Base-by-base conservation (phyloP, 2,329 filamentous ascomycete species). In the Teratosphaeria epicoccoides region DNA sequence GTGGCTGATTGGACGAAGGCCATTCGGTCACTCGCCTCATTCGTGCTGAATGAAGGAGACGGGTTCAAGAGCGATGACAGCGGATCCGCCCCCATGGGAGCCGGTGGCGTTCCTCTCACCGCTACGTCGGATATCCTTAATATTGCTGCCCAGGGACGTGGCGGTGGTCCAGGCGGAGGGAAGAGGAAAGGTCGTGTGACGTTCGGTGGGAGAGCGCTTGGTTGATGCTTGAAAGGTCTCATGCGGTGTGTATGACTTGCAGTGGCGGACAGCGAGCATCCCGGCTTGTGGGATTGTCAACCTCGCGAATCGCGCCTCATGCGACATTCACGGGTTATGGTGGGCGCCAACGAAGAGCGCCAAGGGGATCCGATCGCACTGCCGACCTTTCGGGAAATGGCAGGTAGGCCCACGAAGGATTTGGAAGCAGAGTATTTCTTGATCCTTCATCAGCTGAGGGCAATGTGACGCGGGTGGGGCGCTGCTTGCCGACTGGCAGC, bases 41-140 rank as follows among this genome's bases (percentile, higher is more conserved):
- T 83, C 22, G 77, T 95, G 1, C 83, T 96, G 59, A 82, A 83
- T 63, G 87, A 93, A 20, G 81, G 82, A 4, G 87, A 94, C 5
- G 87, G 87, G 23, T 85, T 85, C 68, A 75, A 70, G 66, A 66
- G 68, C 52, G 73, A 76, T 54, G 73, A 76, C 55, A 57, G 49
- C 22, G 61, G 52, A 29, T 43, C 26, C 47, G 25, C 52, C 46
- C 45, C 48, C 12, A 40, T 51, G 51, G 25, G 55, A 55, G 17
- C 44, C 49, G 50, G 20, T 25, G 47, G 33, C 48, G 24, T 26
- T 55, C 46, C 14, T 49, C 47, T 49, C 46, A 46, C 23, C 20
- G 44, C 44, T 48, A 50, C 50, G 52, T 50, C 54, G 29, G 51
- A 54, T 28, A 17, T 40, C 29, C 33, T 52, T 20, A 40, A 40